phyloP scores from a whole-genome alignment of 148 eudicot genomes.

The Heliosperma pusillum region DNA sequence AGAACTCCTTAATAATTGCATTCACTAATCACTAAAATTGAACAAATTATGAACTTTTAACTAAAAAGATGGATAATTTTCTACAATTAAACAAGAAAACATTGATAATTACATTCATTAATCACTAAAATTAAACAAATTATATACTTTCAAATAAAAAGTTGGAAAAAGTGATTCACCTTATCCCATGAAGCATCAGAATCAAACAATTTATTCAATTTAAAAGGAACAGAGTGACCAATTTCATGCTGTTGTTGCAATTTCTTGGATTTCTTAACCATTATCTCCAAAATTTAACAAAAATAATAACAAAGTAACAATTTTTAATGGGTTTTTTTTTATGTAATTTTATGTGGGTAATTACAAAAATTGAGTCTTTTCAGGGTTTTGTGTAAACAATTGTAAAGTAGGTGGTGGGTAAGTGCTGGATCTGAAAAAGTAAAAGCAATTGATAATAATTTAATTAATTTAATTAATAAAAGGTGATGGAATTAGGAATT shows the following conservation, averaged over 20 bases:
- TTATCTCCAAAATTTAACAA: slow-evolving; percentile 32
- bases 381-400: neutral
- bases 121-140: neutral
- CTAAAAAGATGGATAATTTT: neutral
- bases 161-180: slow-evolving; percentile 34
- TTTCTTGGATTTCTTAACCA: slow-evolving; percentile 62
- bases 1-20: neutral
- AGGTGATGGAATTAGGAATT: neutral
- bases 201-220: slow-evolving; percentile 74
- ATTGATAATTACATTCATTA: neutral
- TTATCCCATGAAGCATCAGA: slow-evolving; percentile 97
- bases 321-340: neutral
- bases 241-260: slow-evolving; percentile 40
- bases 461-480: too few species aligned
- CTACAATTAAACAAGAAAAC: neutral
- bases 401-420: slow-evolving; percentile 14
- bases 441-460: neutral
- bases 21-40: neutral
- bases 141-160: neutral
- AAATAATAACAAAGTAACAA: too few species aligned
- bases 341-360: neutral
- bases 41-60: neutral
- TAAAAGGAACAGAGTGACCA: slow-evolving; percentile 71
- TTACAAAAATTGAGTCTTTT: slow-evolving; percentile 3
- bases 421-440: slow-evolving; percentile 25